Conservation (phyloP, 2,329 filamentous ascomycete species). For the Diaporthe humulicola region DNA sequence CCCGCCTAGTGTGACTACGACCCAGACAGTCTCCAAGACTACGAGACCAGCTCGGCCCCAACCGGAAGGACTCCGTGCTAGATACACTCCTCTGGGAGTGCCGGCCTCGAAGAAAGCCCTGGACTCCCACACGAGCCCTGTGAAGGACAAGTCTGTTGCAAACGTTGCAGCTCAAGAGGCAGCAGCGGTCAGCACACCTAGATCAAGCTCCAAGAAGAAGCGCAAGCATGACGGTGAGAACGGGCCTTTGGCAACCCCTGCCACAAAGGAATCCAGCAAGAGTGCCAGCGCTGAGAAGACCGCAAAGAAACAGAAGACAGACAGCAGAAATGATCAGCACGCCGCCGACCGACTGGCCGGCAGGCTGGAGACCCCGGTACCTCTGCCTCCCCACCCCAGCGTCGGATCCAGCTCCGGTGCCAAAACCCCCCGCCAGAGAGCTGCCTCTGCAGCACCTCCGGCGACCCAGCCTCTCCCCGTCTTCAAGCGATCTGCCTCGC, state of each 20-base stretch:
- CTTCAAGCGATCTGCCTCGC: slow-evolving; percentile 25
- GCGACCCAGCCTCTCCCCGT: slow-evolving; percentile 21
- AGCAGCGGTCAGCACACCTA: slow-evolving; percentile 40
- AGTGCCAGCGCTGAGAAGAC: slow-evolving; percentile 40
- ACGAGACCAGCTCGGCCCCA: slow-evolving; percentile 71
- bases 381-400: slow-evolving; percentile 30
- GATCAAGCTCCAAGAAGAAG: slow-evolving; percentile 52
- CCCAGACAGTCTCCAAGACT: slow-evolving; percentile 52
- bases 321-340: slow-evolving; percentile 27
- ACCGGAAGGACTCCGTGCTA: slow-evolving; percentile 75
- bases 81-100: slow-evolving; percentile 76
- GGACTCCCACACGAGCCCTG: slow-evolving; percentile 26
- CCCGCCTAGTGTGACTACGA: slow-evolving; percentile 50
- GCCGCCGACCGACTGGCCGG: slow-evolving; percentile 20
- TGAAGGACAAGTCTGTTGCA: slow-evolving; percentile 31
- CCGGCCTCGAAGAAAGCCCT: slow-evolving; percentile 44
- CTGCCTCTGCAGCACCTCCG: slow-evolving; percentile 38
- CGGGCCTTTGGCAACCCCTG: slow-evolving; percentile 35
- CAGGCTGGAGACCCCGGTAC: slow-evolving; percentile 37
- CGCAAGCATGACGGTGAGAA: slow-evolving; percentile 54
- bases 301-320: slow-evolving; percentile 39
- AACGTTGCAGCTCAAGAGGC: slow-evolving; percentile 31
- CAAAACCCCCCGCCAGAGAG: neutral
- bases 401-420: neutral
- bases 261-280: slow-evolving; percentile 37